phyloP scores from a whole-genome alignment of 2,329 filamentous ascomycete species.

The Pyricularia pennisetigena region DNA sequence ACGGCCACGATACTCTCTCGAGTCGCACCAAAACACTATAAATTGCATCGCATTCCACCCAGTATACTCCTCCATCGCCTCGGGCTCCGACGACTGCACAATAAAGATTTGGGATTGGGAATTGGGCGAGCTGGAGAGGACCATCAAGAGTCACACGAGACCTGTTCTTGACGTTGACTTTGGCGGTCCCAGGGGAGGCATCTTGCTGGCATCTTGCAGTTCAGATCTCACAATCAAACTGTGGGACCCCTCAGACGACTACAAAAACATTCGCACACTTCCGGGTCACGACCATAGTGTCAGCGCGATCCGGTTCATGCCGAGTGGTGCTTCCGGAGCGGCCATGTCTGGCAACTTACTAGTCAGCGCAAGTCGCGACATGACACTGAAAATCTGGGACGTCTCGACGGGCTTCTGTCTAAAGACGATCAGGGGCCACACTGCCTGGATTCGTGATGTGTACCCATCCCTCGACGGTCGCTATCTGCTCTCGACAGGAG shows the following conservation, averaged over 20 bases:
- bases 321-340: constrained; percentile 67
- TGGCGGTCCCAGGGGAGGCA: constrained; percentile 72
- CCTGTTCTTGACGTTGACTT: constrained; percentile 84
- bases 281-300: constrained; percentile 90
- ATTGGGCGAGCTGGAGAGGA: constrained; percentile 78
- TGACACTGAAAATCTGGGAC: constrained; percentile 82
- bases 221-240: constrained; percentile 90
- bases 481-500: constrained; percentile 72
- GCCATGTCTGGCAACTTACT: constrained; percentile 76
- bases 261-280: constrained; percentile 89
- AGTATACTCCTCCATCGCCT: constrained; percentile 80
- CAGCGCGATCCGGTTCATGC: constrained; percentile 79
- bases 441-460: constrained; percentile 87
- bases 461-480: constrained; percentile 73
- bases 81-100: constrained; percentile 82
- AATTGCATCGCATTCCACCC: constrained; percentile 90
- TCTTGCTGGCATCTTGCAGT: constrained; percentile 71
- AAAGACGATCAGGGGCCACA: constrained; percentile 78
- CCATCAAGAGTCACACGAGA: constrained; percentile 86
- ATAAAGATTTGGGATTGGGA: constrained; percentile 99
- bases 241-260: constrained; percentile 87
- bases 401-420: constrained; percentile 88
- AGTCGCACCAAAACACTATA: constrained; percentile 73
- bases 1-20: constrained; percentile 56
- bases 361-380: constrained; percentile 78